A percentile compares a stretch with the other conserved stretches of the same genome.
These are phyloP conservation scores for Solanum arcanum DNA, from an alignment of 257 asterid genomes.

Conservation along the genomic window DNA sequence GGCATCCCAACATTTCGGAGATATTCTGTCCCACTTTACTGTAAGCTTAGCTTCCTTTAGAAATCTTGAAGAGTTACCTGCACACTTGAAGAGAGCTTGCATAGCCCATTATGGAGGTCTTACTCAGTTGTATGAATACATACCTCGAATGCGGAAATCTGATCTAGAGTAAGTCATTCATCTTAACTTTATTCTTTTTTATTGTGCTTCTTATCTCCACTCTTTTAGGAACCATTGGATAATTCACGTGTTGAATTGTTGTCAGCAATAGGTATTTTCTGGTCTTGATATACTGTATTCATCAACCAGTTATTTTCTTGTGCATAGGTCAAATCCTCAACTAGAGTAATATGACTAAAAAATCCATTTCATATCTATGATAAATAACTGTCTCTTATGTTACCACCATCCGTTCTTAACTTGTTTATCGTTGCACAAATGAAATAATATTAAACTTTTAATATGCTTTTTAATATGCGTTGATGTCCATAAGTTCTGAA, in stretches of 20 bases:
- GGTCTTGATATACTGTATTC: background rate
- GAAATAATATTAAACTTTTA: background rate
- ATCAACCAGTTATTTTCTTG: background rate
- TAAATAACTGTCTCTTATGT: background rate
- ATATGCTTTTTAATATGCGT: background rate
- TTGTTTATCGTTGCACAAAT: background rate
- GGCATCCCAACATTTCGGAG: constrained; percentile 98
- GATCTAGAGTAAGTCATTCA: constrained; percentile 54
- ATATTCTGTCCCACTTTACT: constrained; percentile 66
- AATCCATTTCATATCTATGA: background rate
- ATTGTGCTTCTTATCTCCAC: background rate
- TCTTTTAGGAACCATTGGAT: background rate
- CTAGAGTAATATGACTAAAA: background rate
- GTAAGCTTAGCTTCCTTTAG: constrained; percentile 62
- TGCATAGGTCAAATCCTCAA: background rate
- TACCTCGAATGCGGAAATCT: constrained; percentile 78
- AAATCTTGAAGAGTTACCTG: constrained; percentile 46
- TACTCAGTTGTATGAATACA: constrained; percentile 67
- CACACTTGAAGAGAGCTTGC: constrained; percentile 78
- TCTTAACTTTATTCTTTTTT: background rate
- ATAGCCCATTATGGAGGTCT: constrained; percentile 67
- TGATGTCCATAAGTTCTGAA: background rate
- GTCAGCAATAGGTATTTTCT: background rate
- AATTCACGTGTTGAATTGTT: background rate
- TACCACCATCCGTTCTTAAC: background rate